phyloP scores from a whole-genome alignment of 179 eudicot genomes.

The Silene vulgaris region DNA sequence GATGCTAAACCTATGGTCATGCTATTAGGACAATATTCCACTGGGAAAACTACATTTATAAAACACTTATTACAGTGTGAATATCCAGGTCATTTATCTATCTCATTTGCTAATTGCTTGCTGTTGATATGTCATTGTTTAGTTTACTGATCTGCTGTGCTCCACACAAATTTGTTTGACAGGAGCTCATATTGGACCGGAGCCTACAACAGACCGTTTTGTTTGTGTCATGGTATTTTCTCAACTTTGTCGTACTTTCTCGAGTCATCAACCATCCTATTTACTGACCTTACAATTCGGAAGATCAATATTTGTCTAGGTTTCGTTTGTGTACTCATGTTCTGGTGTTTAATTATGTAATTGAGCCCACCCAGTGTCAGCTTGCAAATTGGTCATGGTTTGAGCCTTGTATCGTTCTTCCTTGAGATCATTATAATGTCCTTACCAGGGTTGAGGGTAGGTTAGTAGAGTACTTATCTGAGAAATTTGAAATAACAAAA shows the following conservation, averaged over 20 bases:
- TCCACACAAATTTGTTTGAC: slow-evolving; percentile 15
- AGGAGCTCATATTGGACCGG: slow-evolving; percentile 99
- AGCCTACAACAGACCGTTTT: slow-evolving; percentile 86
- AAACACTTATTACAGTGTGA: slow-evolving; percentile 73
- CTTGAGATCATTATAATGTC: not conserved
- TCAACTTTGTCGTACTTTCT: not conserved
- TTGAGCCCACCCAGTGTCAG: not conserved
- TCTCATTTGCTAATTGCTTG: not conserved
- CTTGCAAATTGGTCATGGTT: not conserved
- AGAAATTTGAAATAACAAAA: not conserved
- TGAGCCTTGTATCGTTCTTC: too few relatives aligned
- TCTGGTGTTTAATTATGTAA: not conserved
- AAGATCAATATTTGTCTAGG: not conserved
- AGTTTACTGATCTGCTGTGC: slow-evolving; percentile 9
- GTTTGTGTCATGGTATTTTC: slow-evolving; percentile 74
- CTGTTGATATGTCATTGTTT: not conserved
- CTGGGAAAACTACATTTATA: slow-evolving; percentile 94
- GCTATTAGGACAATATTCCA: slow-evolving; percentile 96
- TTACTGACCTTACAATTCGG: not conserved
- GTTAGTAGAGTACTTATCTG: not conserved
- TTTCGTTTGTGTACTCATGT: not conserved
- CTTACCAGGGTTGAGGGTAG: not conserved
- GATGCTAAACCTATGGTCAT: slow-evolving; percentile 99
- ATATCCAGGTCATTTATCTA: slow-evolving; percentile 63
- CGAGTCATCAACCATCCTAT: not conserved